These are phyloP conservation scores for Hirschfeldia incana DNA, from an alignment of 345 rosid species.

Conservation along the genomic window DNA sequence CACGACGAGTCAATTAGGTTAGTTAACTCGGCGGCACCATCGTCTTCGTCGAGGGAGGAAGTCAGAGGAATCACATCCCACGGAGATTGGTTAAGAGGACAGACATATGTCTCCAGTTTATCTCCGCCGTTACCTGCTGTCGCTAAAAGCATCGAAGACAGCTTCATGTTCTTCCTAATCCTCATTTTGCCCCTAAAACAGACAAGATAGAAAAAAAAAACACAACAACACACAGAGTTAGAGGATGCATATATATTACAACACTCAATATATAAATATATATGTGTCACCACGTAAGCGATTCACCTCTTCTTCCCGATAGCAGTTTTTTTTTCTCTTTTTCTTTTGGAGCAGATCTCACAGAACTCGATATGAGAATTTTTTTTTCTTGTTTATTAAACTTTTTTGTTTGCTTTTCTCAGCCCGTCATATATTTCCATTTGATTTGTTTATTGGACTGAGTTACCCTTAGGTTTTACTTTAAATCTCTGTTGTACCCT, in stretches of 20 bases:
- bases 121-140: conserved; percentile 42
- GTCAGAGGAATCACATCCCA: conserved; percentile 76
- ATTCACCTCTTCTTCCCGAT: conserved; percentile 22
- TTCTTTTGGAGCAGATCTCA: conserved; percentile 59
- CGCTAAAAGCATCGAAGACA: conserved; percentile 49
- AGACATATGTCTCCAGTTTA: conserved; percentile 55
- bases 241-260: not conserved
- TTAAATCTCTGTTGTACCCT: conserved; percentile 26
- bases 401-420: conserved; percentile 53
- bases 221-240: not conserved
- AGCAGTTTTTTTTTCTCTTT: conserved; percentile 10
- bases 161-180: conserved; percentile 88
- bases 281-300: conserved; percentile 26
- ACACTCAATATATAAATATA: conserved; percentile 4
- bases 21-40: conserved; percentile 22
- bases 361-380: conserved; percentile 66
- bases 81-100: conserved; percentile 94
- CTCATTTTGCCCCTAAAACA: conserved; percentile 52
- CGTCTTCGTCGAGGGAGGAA: not conserved
- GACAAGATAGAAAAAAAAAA: not conserved
- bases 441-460: conserved; percentile 25
- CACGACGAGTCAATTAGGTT: conserved; percentile 41
- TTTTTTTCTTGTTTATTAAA: conserved; percentile 34
- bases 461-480: conserved; percentile 36
- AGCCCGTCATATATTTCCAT: conserved; percentile 61